A percentile compares a stretch with the other conserved stretches of the same genome.
Evolutionary conservation across 2,329 filamentous ascomycete species (phyloP).

Genomic region (Verticillium klebahnii): DNA sequence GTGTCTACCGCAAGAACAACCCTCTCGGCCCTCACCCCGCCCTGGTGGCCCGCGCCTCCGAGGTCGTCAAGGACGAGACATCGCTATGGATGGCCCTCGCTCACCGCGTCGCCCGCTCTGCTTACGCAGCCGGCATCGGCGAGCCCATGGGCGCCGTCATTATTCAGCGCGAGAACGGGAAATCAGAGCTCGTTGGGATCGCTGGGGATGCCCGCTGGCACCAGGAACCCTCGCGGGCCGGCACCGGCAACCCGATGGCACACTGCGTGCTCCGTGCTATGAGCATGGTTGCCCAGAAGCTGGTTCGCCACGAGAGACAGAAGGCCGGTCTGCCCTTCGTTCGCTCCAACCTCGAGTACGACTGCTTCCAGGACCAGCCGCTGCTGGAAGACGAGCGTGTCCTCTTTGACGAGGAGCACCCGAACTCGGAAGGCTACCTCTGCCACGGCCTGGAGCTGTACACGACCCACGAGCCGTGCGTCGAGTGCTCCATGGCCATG

Average conservation of each 20-base stretch:
- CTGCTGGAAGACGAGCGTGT: slow-evolving; percentile 61
- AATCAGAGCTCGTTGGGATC: slow-evolving; percentile 60
- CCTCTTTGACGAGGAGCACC: slow-evolving; percentile 61
- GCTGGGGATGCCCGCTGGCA: slow-evolving; percentile 74
- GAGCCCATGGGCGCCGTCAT: slow-evolving; percentile 72
- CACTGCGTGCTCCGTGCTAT: slow-evolving; percentile 76
- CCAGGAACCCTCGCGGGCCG: slow-evolving; percentile 40
- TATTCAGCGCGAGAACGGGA: slow-evolving; percentile 55
- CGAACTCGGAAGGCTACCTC: slow-evolving; percentile 76
- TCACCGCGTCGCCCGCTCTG: slow-evolving; percentile 56
- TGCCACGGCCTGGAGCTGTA: slow-evolving; percentile 94
- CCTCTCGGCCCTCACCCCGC: slow-evolving; percentile 80
- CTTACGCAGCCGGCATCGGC: slow-evolving; percentile 54
- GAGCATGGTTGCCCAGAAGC: slow-evolving; percentile 72
- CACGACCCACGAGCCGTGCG: slow-evolving; percentile 90
- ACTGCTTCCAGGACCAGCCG: slow-evolving; percentile 64
- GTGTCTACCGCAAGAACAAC: slow-evolving; percentile 81
- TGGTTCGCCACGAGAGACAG: slow-evolving; percentile 51
- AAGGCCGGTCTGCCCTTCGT: slow-evolving; percentile 27
- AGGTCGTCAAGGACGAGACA: slow-evolving; percentile 61
- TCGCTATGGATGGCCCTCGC: slow-evolving; percentile 66
- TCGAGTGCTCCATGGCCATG: slow-evolving; percentile 96
- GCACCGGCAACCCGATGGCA: slow-evolving; percentile 68
- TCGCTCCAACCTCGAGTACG: slow-evolving; percentile 44
- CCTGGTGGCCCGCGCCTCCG: slow-evolving; percentile 64